These are phyloP conservation scores for Epichloe festucae DNA, from an alignment of 2,329 filamentous ascomycete species.

Conservation along the genomic window DNA sequence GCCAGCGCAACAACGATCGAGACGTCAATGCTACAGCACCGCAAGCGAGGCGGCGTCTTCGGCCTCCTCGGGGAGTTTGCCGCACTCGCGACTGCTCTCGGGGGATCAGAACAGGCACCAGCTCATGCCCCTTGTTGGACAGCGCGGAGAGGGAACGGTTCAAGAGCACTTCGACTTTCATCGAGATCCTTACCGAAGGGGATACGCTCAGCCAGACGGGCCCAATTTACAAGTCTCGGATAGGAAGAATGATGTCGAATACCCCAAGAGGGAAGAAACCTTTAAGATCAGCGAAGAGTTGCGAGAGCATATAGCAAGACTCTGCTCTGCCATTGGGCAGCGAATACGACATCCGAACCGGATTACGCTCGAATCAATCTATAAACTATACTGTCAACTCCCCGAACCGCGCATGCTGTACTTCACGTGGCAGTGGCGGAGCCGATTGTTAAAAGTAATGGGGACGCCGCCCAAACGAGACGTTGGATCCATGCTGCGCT, in stretches of 20 bases:
- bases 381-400: slow-evolving; percentile 34
- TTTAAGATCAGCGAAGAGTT: slow-evolving; percentile 21
- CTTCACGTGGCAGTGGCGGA: slow-evolving; percentile 40
- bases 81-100: not conserved
- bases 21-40: slow-evolving; percentile 15
- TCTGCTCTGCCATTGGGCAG: slow-evolving; percentile 28
- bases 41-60: slow-evolving; percentile 12
- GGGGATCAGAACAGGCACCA: slow-evolving; percentile 23
- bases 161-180: slow-evolving; percentile 41
- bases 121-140: slow-evolving; percentile 39
- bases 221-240: slow-evolving; percentile 38
- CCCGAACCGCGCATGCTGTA: slow-evolving; percentile 40
- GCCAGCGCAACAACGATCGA: slow-evolving; percentile 3
- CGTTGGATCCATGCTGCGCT: slow-evolving; percentile 59
- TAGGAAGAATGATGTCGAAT: slow-evolving; percentile 32
- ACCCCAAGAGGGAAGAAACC: slow-evolving; percentile 30
- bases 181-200: slow-evolving; percentile 39
- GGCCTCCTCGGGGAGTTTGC: not conserved
- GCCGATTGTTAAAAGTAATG: slow-evolving; percentile 53
- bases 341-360: slow-evolving; percentile 29
- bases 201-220: slow-evolving; percentile 38
- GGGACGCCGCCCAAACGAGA: slow-evolving; percentile 47
- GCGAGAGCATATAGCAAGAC: slow-evolving; percentile 22
- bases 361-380: slow-evolving; percentile 31
- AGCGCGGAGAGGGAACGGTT: slow-evolving; percentile 32